Base-by-base conservation (phyloP, 257 asterid genomes). In the Nicotiana benthamiana region DNA sequence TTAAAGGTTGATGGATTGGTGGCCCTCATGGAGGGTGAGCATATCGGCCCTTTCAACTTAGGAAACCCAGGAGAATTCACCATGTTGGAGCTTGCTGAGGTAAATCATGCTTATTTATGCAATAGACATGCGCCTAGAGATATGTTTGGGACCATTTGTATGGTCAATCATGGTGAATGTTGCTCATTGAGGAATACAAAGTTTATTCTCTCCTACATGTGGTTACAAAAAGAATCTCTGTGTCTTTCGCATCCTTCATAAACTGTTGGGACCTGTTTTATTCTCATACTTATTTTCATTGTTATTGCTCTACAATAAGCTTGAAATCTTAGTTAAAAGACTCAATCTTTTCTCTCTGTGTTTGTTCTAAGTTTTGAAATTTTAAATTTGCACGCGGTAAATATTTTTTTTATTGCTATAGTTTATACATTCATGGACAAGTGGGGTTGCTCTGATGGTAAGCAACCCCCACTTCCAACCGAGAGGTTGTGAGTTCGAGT, bases 41-140 rank as follows among this genome's bases (percentile, higher is more conserved):
- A 88, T n/a, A 85, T 85, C n/a, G 92, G 92, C 9, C 92, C 92
- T 15, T 89, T 89, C 89, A 89, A 89, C 84, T 80, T 89, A 85
- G 92, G 92, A 18, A 89, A 89, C 51, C 92, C 90, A 0, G 90
- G 91, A 61, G 91, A 89, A 81, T 89, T 88, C 87, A 86, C 91
- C 28, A 88, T 88, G 91, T 46, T 88, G 72, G 89, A 88, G 83
- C 91, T 88, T 52, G 90, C 90, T 11, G 87, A 87, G 88, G 92
- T 87, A 72, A 43, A 87, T 82, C 70, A 20, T 79, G 56, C 10
- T 56, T 43, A 12, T 34, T 40, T 68, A 13, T 3, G 66, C 46
- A n/a, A n/a, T n/a, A n/a, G n/a, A n/a, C n/a, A n/a, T n/a, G n/a
- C n/a, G n/a, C n/a, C 53, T 7, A 64, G 12, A 68, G 9, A 9